Conservation (phyloP, 805 yeast genomes). For the Saturnispora besseyi region DNA sequence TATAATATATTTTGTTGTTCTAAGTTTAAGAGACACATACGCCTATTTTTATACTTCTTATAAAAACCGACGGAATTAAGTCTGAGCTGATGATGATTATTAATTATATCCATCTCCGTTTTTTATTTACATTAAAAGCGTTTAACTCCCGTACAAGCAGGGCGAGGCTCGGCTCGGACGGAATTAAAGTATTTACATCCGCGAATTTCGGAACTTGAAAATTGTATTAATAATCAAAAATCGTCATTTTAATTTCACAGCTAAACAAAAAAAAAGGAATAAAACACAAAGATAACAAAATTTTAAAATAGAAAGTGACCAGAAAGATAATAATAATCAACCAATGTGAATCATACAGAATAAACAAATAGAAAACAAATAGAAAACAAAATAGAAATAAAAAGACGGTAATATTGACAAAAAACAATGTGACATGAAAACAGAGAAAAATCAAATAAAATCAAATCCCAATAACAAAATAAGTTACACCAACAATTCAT, state of each 20-base stretch:
- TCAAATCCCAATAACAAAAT: not conserved
- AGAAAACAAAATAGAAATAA: not conserved
- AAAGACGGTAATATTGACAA: not conserved
- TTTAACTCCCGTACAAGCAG: not conserved
- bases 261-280: not conserved
- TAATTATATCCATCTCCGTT: not conserved
- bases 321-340: not conserved
- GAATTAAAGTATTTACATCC: not conserved
- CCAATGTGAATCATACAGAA: not conserved
- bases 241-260: not conserved
- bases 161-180: not conserved
- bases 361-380: not conserved
- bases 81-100: not conserved
- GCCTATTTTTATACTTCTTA: not conserved
- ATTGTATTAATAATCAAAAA: not conserved
- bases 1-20: not conserved
- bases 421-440: not conserved
- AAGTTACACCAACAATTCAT: conserved; percentile 7
- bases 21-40: not conserved
- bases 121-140: not conserved
- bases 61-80: not conserved
- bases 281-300: not conserved
- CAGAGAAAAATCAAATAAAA: not conserved
- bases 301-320: not conserved
- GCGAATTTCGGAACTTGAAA: not conserved